These are phyloP conservation scores for Medicago arabica DNA, from an alignment of 306 rosid genomes.

Conservation along the genomic window DNA sequence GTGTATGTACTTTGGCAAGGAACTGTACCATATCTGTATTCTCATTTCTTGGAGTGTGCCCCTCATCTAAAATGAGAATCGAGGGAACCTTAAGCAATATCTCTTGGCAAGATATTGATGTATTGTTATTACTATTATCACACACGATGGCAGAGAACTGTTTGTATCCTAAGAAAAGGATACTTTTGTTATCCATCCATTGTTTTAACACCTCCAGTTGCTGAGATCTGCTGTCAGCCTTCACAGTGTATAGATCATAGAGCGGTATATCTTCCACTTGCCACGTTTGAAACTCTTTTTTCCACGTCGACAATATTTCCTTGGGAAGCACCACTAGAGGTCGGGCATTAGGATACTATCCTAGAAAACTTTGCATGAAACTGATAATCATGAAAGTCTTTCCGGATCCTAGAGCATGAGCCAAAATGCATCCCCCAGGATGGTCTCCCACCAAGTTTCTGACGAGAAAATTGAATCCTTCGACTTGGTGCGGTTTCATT, in stretches of 20 bases:
- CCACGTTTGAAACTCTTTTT: slow-evolving; percentile 85
- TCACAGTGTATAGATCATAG: slow-evolving; percentile 68
- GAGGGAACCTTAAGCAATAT: slow-evolving; percentile 77
- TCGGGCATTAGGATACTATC: slow-evolving; percentile 82
- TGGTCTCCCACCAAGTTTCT: slow-evolving; percentile 78
- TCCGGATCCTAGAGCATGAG: slow-evolving; percentile 98
- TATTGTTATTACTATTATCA: slow-evolving; percentile 49
- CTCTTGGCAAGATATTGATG: slow-evolving; percentile 62
- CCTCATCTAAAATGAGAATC: slow-evolving; percentile 89
- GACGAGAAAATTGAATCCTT: slow-evolving; percentile 90
- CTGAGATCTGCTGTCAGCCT: slow-evolving; percentile 79
- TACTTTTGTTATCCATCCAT: slow-evolving; percentile 77
- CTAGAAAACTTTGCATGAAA: slow-evolving; percentile 94
- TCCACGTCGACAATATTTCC: slow-evolving; percentile 90
- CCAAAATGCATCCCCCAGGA: slow-evolving; percentile 96
- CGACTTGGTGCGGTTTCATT: slow-evolving; percentile 91
- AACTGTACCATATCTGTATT: slow-evolving; percentile 81
- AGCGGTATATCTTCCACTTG: slow-evolving; percentile 91
- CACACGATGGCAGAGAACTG: slow-evolving; percentile 85
- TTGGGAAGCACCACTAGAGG: slow-evolving; percentile 95
- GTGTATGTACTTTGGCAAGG: slow-evolving; percentile 77
- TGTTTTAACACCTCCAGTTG: slow-evolving; percentile 76
- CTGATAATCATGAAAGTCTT: slow-evolving; percentile 97
- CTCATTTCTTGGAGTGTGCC: slow-evolving; percentile 96
- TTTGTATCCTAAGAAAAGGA: slow-evolving; percentile 91